These are phyloP conservation scores for Porogramme epimiltina DNA, from an alignment of 1,284 basidiomycete species.

Conservation along the genomic window DNA sequence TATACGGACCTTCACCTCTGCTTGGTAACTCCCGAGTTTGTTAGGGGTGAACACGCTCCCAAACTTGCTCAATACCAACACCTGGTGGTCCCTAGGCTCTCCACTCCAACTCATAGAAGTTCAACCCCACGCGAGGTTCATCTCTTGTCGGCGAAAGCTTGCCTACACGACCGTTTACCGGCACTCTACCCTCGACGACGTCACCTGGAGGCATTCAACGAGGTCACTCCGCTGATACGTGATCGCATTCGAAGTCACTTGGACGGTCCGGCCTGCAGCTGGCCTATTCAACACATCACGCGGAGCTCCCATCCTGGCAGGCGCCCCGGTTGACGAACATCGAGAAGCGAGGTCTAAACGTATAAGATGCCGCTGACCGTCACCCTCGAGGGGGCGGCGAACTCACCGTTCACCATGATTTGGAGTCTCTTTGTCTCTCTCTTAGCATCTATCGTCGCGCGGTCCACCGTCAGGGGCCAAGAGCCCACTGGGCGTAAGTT, in stretches of 20 bases:
- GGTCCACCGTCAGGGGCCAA: slow-evolving; percentile 10
- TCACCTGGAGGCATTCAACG: slow-evolving; percentile 1
- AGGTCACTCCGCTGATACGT: slow-evolving; percentile 14
- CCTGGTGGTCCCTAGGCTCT: no score
- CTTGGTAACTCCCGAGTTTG: no score
- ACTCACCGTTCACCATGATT: slow-evolving; percentile 18
- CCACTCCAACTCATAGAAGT: no score
- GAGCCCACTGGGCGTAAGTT: slow-evolving; percentile 17
- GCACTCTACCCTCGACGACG: slow-evolving; percentile 5
- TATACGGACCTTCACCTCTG: no score
- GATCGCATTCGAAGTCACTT: slow-evolving; percentile 19
- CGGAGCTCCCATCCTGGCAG: slow-evolving; percentile 2
- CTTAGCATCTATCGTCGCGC: slow-evolving; percentile 13
- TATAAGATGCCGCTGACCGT: slow-evolving; percentile 16
- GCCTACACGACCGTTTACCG: no score
- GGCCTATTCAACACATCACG: slow-evolving; percentile 21
- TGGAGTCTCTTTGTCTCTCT: slow-evolving; percentile 15
- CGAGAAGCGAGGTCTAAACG: slow-evolving; percentile 1
- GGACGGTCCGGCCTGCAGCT: not conserved
- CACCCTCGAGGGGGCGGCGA: not conserved
- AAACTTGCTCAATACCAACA: no score
- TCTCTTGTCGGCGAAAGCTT: no score
- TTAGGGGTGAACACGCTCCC: no score
- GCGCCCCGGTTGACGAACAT: not conserved
- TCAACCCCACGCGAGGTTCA: no score